Evolutionary conservation across 176 grass and related monocot genomes (phyloP).

Genomic region (Neostapfia colusana): DNA sequence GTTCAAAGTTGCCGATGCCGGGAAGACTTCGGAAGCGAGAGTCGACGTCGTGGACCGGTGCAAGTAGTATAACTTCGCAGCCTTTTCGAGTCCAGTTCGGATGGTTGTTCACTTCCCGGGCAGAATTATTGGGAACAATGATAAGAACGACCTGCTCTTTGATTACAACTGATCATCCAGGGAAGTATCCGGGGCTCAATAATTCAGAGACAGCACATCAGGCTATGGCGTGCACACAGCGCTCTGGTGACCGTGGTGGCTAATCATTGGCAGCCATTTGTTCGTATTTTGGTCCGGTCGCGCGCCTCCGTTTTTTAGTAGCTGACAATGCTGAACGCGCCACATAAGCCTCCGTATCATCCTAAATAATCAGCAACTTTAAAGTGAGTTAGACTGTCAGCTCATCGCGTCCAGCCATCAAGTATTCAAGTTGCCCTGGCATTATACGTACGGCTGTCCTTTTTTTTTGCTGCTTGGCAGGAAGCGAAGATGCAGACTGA

Average conservation of each 20-base stretch:
- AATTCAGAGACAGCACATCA: conserved; percentile 63
- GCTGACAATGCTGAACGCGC: conserved; percentile 7
- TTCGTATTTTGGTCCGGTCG: conserved; percentile 19
- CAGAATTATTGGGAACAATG: conserved; percentile 47
- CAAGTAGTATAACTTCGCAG: not conserved
- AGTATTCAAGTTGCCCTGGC: not conserved
- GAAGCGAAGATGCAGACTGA: conserved; percentile 3
- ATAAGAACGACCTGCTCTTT: conserved; percentile 47
- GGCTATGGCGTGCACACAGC: conserved; percentile 47
- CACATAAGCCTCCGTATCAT: not conserved
- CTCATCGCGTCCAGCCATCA: not conserved
- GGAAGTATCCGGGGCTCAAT: conserved; percentile 50
- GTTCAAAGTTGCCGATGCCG: conserved; percentile 13
- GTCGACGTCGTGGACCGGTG: conserved; percentile 22
- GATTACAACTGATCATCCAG: conserved; percentile 36
- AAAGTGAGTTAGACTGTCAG: conserved; percentile 24
- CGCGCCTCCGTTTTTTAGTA: conserved; percentile 18
- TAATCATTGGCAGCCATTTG: conserved; percentile 50
- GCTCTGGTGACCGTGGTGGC: conserved; percentile 13
- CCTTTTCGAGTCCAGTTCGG: not conserved
- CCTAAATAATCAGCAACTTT: conserved; percentile 29
- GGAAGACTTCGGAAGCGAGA: not conserved
- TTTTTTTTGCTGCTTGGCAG: conserved; percentile 30
- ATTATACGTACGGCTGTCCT: conserved; percentile 29
- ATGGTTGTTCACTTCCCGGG: conserved; percentile 24